phyloP scores from a whole-genome alignment of 257 asterid genomes.

The Przewalskia tangutica region DNA sequence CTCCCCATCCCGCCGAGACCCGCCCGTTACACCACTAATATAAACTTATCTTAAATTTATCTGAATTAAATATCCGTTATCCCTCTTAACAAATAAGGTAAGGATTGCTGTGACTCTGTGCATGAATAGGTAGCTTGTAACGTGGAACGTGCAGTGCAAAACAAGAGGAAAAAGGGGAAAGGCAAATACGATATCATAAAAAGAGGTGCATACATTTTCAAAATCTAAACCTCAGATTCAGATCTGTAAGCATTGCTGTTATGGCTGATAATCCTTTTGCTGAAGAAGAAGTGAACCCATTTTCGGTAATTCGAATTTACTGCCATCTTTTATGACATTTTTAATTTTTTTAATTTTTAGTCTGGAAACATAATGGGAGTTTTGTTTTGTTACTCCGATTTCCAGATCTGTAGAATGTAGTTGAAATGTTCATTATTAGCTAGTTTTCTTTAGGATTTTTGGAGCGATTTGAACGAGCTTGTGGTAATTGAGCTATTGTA shows the following conservation, averaged over 20 bases:
- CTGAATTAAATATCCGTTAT: no score
- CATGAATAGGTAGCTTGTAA: neutral
- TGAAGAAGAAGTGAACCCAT: constrained; percentile 76
- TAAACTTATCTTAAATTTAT: no score
- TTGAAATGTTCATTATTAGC: neutral
- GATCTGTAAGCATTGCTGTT: neutral
- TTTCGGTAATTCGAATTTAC: constrained; percentile 38
- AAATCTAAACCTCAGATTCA: neutral
- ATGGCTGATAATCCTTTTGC: constrained; percentile 92
- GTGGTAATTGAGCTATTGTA: neutral
- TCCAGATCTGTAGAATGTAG: neutral
- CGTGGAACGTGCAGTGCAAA: neutral
- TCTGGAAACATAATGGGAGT: neutral
- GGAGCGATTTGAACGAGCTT: neutral
- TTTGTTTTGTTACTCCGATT: neutral
- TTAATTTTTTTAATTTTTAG: neutral
- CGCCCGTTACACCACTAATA: no score
- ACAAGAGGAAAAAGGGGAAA: neutral
- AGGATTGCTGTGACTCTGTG: neutral
- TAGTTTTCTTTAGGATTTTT: neutral
- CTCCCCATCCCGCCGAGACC: no score
- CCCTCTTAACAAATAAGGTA: no score
- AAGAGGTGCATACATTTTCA: neutral
- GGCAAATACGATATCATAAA: no score
- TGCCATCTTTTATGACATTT: neutral